phyloP scores from a whole-genome alignment of 2,329 filamentous ascomycete species.

The Neofusicoccum cordaticola region DNA sequence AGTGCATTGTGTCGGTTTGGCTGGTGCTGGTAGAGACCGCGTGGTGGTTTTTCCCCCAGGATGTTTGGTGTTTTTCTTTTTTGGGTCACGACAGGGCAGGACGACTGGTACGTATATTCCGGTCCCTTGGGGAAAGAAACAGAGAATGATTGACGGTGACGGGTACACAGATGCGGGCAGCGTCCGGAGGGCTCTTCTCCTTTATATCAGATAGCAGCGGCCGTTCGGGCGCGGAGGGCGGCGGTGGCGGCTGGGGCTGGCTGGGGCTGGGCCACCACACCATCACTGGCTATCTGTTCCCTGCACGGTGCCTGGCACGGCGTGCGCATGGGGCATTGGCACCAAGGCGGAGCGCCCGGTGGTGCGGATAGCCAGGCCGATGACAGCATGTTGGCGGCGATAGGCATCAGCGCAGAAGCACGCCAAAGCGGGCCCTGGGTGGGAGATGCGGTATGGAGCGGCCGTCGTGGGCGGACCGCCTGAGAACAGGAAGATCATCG shows the following conservation, averaged over 20 bases:
- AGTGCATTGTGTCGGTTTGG: neutral
- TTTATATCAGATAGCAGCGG: neutral
- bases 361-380: neutral
- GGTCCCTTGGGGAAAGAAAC: neutral
- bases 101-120: neutral
- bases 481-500: neutral
- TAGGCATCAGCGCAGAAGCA: neutral
- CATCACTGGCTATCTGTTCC: slow-evolving; percentile 4
- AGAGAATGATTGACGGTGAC: slow-evolving; percentile 7
- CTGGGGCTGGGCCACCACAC: slow-evolving; percentile 12
- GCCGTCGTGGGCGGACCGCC: neutral
- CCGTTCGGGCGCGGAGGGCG: slow-evolving; percentile 4
- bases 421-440: neutral
- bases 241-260: slow-evolving; percentile 5
- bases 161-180: neutral
- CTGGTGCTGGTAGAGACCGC: neutral
- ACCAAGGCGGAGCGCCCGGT: neutral
- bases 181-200: neutral
- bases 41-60: neutral
- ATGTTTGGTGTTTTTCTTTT: neutral
- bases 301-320: slow-evolving; percentile 3
- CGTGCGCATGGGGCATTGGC: neutral
- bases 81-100: neutral
- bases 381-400: slow-evolving; percentile 10
- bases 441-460: slow-evolving; percentile 1